Conservation (phyloP, 164 flowering plant genomes). For the Echeveria elegans region DNA sequence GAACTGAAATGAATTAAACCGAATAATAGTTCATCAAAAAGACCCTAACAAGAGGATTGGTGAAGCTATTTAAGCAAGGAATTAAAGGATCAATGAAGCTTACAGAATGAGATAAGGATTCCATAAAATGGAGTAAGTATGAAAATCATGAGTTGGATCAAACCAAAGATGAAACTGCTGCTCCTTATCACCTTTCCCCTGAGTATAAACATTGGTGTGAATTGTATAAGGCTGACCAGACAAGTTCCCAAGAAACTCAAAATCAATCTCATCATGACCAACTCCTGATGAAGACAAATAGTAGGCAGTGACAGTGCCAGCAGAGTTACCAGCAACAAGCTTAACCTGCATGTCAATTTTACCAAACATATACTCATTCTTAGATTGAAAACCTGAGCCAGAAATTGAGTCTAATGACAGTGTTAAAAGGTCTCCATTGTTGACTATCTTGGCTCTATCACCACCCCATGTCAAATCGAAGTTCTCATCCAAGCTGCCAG, state of each 20-base stretch:
- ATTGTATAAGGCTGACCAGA: slow-evolving; percentile 42
- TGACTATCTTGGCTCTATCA: slow-evolving; percentile 22
- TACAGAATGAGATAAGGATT: slow-evolving; percentile 25
- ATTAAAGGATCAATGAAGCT: not conserved
- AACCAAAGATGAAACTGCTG: slow-evolving; percentile 54
- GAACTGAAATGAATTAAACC: no score
- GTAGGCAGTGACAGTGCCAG: slow-evolving; percentile 42
- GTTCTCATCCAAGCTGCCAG: slow-evolving; percentile 24
- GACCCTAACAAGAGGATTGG: not conserved
- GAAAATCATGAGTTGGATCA: slow-evolving; percentile 46
- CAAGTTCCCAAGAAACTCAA: slow-evolving; percentile 27
- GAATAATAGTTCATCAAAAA: no score
- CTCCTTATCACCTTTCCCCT: slow-evolving; percentile 44
- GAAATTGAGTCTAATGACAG: slow-evolving; percentile 30
- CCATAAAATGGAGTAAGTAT: slow-evolving; percentile 32
- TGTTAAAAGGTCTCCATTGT: slow-evolving; percentile 30
- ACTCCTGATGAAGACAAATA: slow-evolving; percentile 24
- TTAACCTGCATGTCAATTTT: slow-evolving; percentile 36
- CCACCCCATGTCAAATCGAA: slow-evolving; percentile 32
- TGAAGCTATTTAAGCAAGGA: no score
- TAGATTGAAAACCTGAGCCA: slow-evolving; percentile 40
- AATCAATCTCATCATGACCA: slow-evolving; percentile 25
- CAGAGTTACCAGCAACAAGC: slow-evolving; percentile 38
- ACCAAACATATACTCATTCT: slow-evolving; percentile 25
- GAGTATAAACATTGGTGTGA: slow-evolving; percentile 34